These are phyloP conservation scores for Pelargonium fulgidum DNA, from an alignment of 441 rosid genomes.

Conservation along the genomic window DNA sequence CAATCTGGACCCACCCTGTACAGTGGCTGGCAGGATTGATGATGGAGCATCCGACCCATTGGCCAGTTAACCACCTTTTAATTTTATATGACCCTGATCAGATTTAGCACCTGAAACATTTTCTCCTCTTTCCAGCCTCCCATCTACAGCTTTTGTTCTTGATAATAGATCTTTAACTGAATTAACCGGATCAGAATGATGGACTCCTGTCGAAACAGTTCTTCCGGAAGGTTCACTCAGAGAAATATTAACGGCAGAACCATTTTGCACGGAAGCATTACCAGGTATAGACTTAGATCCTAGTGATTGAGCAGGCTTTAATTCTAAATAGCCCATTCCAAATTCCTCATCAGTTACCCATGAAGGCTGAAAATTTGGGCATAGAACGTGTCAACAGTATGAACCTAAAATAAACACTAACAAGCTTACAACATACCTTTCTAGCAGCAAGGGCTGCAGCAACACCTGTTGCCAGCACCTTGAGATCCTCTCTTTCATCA, in stretches of 20 bases:
- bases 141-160: conserved; percentile 61
- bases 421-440: conserved; percentile 50
- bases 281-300: conserved; percentile 50
- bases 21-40: conserved; percentile 30
- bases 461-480: conserved; percentile 98
- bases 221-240: conserved; percentile 54
- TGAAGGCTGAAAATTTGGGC: conserved; percentile 52
- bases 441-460: conserved; percentile 98
- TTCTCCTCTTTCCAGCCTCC: conserved; percentile 62
- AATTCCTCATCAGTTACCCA: conserved; percentile 99
- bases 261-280: conserved; percentile 43
- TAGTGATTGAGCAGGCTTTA: conserved; percentile 62
- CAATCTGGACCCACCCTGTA: conserved; percentile 37
- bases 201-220: conserved; percentile 30
- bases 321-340: conserved; percentile 96
- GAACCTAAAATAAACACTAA: not conserved
- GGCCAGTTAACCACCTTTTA: conserved; percentile 46
- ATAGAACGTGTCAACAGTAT: not conserved
- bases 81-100: conserved; percentile 57
- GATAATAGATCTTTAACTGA: conserved; percentile 52
- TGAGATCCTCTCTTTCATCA: conserved; percentile 99
- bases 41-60: conserved; percentile 53
- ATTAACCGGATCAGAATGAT: conserved; percentile 54
- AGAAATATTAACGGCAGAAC: conserved; percentile 41
- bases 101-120: conserved; percentile 39